phyloP scores from a whole-genome alignment of 1,284 basidiomycete species.

The Heterobasidion parviporum region DNA sequence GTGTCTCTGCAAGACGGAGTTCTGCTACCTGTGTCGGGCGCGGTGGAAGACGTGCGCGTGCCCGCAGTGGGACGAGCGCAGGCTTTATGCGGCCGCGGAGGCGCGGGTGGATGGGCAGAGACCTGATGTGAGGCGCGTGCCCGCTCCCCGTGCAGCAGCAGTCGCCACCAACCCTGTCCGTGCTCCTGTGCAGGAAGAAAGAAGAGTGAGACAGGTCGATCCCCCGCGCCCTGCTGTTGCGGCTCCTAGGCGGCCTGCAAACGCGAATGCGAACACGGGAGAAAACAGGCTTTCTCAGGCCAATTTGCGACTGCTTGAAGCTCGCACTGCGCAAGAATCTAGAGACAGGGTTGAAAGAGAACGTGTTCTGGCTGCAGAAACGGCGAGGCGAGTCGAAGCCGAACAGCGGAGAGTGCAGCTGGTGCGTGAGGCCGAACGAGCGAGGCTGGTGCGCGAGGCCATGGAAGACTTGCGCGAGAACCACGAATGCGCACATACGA shows the following conservation, averaged over 20 bases:
- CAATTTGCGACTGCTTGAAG: no score
- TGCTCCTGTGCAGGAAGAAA: background rate
- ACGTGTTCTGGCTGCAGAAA: background rate
- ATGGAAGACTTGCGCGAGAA: conserved; percentile 26
- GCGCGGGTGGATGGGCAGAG: conserved; percentile 14
- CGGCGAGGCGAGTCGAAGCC: background rate
- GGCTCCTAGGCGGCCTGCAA: background rate
- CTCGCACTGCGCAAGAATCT: no score
- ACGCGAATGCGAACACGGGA: background rate
- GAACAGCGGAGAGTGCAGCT: background rate
- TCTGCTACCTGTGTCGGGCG: conserved; percentile 34
- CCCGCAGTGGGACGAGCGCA: conserved; percentile 32
- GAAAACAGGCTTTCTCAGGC: no score
- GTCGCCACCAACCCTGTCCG: background rate
- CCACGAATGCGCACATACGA: conserved; percentile 26
- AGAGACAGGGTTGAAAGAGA: no score
- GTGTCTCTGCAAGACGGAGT: conserved; percentile 34
- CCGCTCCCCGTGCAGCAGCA: background rate
- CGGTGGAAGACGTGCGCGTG: conserved; percentile 35
- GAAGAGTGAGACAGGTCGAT: background rate
- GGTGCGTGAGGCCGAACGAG: background rate
- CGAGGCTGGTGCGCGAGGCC: conserved; percentile 16
- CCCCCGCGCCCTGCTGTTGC: background rate
- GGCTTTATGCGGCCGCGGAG: conserved; percentile 24
- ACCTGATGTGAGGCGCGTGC: background rate